These are phyloP conservation scores for Nitzschia sp. DNA, from an alignment of 108 stramenopile genomes.

Conservation along the genomic window DNA sequence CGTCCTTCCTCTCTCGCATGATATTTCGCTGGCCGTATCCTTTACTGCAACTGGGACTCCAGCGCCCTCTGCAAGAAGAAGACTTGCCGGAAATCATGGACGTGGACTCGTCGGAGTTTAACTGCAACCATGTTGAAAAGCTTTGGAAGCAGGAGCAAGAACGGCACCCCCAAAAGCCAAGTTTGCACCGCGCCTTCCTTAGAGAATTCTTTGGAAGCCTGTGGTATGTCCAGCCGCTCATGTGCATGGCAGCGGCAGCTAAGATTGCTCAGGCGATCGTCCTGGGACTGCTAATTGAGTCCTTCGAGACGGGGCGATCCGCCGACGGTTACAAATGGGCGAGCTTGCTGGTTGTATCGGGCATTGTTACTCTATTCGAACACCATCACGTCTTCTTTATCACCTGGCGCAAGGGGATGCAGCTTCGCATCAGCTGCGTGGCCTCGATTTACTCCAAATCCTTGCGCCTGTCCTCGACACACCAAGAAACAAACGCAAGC, in stretches of 20 bases:
- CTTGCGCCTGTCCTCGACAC: conserved; percentile 34
- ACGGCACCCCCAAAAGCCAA: conserved; percentile 38
- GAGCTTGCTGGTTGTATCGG: conserved; percentile 48
- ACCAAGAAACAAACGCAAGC: conserved; percentile 12
- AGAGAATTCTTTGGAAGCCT: conserved; percentile 56
- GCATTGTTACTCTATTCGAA: conserved; percentile 55
- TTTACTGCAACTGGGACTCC: conserved; percentile 53
- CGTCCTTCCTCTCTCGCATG: conserved; percentile 46
- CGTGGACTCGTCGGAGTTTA: conserved; percentile 30
- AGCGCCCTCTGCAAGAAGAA: conserved; percentile 42
- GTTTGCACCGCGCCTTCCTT: conserved; percentile 53
- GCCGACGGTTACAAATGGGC: conserved; percentile 58
- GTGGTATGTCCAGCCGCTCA: conserved; percentile 72
- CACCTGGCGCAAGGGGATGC: conserved; percentile 64
- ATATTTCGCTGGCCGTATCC: conserved; percentile 61
- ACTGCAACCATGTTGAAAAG: conserved; percentile 33
- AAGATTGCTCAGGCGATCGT: conserved; percentile 65
- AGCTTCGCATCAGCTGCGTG: conserved; percentile 59
- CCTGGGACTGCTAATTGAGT: conserved; percentile 69
- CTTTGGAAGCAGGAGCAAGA: conserved; percentile 47
- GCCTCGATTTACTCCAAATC: conserved; percentile 78
- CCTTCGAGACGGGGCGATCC: conserved; percentile 46
- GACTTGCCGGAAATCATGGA: conserved; percentile 52
- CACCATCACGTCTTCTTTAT: conserved; percentile 56
- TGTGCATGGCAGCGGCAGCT: conserved; percentile 39